Percentiles rank a stretch among this genome's conserved stretches.
Evolutionary conservation across 345 rosid genomes (phyloP).

Genomic region (sweet orange (Citrus sinensis)): DVS_A1.0 CM039165.1:37564501-37565000

Average conservation of each 20-base stretch:
- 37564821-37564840: too few species aligned
- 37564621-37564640: slow-evolving; percentile 39
- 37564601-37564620: slow-evolving; percentile 56
- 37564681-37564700: slow-evolving; percentile 55
- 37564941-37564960: too few species aligned
- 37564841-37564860: too few species aligned
- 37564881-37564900: too few species aligned
- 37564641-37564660: slow-evolving; percentile 61
- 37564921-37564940: too few species aligned
- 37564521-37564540: slow-evolving; percentile 30
- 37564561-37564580: slow-evolving; percentile 41
- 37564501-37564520: slow-evolving; percentile 35
- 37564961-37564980: too few species aligned
- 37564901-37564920: too few species aligned
- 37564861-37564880: too few species aligned
- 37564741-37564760: not conserved
- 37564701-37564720: not conserved
- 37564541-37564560: slow-evolving; percentile 27
- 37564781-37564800: not conserved
- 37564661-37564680: slow-evolving; percentile 24
- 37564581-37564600: slow-evolving; percentile 33
- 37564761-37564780: not conserved
- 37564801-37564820: too few species aligned
- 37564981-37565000: too few species aligned
- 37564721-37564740: not conserved